Evolutionary conservation across 2,329 filamentous ascomycete genomes (phyloP).

Genomic region (Microdochium paspali): DNA sequence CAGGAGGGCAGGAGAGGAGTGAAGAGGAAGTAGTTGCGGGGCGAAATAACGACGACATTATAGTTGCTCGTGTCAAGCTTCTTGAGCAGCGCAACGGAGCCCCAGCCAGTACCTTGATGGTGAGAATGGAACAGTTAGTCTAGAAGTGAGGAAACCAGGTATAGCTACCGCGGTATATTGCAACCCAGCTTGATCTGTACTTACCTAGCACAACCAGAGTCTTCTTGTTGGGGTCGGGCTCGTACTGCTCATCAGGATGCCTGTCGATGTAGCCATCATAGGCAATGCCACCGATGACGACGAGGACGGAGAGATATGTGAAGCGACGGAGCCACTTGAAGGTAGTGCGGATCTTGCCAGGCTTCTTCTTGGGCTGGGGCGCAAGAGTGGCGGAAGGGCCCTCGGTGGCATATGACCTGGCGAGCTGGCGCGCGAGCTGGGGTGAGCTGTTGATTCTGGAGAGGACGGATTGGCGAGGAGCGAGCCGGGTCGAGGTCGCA

Average conservation of each 20-base stretch:
- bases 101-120: slow-evolving; percentile 84
- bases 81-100: slow-evolving; percentile 89
- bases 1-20: slow-evolving; percentile 95
- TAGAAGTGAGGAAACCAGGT: slow-evolving; percentile 3
- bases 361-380: slow-evolving; percentile 37
- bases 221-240: slow-evolving; percentile 85
- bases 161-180: neutral
- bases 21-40: slow-evolving; percentile 99
- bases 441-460: slow-evolving; percentile 19
- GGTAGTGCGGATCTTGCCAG: slow-evolving; percentile 53
- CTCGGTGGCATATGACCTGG: slow-evolving; percentile 41
- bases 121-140: slow-evolving; percentile 11
- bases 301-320: slow-evolving; percentile 66
- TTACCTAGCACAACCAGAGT: slow-evolving; percentile 90
- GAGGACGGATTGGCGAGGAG: slow-evolving; percentile 17
- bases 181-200: slow-evolving; percentile 8
- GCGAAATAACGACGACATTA: slow-evolving; percentile 96
- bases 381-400: slow-evolving; percentile 10
- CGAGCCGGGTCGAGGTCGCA: neutral
- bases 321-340: slow-evolving; percentile 78
- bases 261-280: slow-evolving; percentile 79
- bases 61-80: slow-evolving; percentile 99
- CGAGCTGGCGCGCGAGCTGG: slow-evolving; percentile 28
- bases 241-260: slow-evolving; percentile 69
- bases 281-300: slow-evolving; percentile 58